Evolutionary conservation across 768 basidiomycete species (phyloP).

Genomic region (Lepiota brunneoincarnata): DNA sequence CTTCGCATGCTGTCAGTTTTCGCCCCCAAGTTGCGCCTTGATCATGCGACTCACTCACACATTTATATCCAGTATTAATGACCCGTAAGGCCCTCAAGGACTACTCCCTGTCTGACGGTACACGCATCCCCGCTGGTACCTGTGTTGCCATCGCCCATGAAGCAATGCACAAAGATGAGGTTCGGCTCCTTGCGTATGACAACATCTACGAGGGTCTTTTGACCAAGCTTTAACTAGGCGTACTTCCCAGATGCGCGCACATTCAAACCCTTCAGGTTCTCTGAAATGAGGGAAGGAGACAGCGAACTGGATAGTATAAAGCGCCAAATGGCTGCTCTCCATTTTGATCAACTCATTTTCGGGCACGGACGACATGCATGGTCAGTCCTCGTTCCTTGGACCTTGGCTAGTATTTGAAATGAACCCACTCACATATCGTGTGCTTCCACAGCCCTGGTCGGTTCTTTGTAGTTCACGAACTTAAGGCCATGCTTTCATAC

Average conservation of each 20-base stretch:
- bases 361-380: no score
- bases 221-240: not conserved
- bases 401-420: not conserved
- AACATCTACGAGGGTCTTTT: conserved; percentile 28
- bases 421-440: conserved; percentile 19
- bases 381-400: conserved; percentile 10
- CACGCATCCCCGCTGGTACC: conserved; percentile 10
- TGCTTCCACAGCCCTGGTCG: no score
- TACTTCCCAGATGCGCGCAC: conserved; percentile 19
- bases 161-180: no score
- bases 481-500: conserved; percentile 35
- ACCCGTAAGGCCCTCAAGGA: conserved; percentile 31
- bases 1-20: no score
- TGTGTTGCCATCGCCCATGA: conserved; percentile 25
- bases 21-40: no score
- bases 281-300: conserved; percentile 21
- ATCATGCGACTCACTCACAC: no score
- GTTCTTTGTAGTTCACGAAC: conserved; percentile 35
- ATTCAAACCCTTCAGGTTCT: no score
- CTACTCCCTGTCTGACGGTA: conserved; percentile 43
- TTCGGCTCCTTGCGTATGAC: no score
- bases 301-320: conserved; percentile 11
- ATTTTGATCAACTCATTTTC: conserved; percentile 25
- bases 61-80: conserved; percentile 25
- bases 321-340: conserved; percentile 24